Conservation (phyloP, 306 rosid species). For the Lathyrus aphaca region DNA sequence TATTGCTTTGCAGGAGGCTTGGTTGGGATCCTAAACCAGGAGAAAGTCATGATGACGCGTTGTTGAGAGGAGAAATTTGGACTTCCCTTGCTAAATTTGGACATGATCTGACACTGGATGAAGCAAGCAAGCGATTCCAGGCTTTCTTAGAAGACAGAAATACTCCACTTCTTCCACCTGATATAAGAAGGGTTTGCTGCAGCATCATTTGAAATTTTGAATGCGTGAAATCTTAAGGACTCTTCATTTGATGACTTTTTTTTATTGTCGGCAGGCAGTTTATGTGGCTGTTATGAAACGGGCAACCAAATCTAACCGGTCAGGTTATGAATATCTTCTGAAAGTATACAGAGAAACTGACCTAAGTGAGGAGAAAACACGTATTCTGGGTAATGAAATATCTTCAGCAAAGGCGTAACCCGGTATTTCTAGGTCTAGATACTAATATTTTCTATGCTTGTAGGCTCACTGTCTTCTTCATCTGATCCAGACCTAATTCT, state of each 20-base stretch:
- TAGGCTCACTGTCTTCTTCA: conserved; percentile 52
- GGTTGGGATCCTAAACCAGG: conserved; percentile 88
- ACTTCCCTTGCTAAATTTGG: conserved; percentile 75
- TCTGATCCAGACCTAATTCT: conserved; percentile 53
- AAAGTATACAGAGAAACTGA: conserved; percentile 83
- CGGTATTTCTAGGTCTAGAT: conserved; percentile 19
- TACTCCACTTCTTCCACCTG: conserved; percentile 85
- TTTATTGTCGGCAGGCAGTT: conserved; percentile 66
- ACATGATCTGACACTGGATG: conserved; percentile 71
- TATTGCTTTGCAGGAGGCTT: conserved; percentile 68
- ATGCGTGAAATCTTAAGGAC: neutral
- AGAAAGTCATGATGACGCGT: conserved; percentile 70
- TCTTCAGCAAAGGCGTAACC: conserved; percentile 9
- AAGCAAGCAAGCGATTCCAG: conserved; percentile 75
- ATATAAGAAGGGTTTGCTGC: conserved; percentile 72
- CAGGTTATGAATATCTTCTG: conserved; percentile 73
- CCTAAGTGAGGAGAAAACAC: conserved; percentile 86
- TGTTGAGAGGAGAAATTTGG: conserved; percentile 96
- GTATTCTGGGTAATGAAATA: conserved; percentile 66
- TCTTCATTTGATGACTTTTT: conserved; percentile 38
- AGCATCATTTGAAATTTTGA: conserved; percentile 27
- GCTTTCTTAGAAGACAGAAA: conserved; percentile 79
- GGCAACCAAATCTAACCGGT: conserved; percentile 58
- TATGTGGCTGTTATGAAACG: conserved; percentile 78
- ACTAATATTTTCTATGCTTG: conserved; percentile 35